Evolutionary conservation across 441 rosid species (phyloP).

Genomic region (Corymbia calophylla): DNA sequence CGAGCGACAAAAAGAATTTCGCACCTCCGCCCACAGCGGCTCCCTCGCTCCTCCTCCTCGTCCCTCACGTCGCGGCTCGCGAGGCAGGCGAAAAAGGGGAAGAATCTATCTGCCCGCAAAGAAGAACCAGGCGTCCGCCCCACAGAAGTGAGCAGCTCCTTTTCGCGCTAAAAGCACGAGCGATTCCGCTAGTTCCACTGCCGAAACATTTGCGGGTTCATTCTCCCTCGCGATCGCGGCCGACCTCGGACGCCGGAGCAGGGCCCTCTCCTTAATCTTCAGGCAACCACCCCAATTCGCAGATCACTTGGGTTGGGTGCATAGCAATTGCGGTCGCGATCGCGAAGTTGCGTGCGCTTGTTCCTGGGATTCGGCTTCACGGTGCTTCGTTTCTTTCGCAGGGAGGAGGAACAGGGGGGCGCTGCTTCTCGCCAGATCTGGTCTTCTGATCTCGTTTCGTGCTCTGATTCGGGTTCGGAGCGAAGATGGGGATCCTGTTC

Average conservation of each 20-base stretch:
- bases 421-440: neutral
- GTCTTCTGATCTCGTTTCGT: neutral
- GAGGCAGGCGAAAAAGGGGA: neutral
- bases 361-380: neutral
- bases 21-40: neutral
- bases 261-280: neutral
- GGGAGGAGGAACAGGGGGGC: neutral
- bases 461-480: neutral
- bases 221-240: neutral
- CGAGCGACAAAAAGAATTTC: neutral
- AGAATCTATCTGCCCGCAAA: neutral
- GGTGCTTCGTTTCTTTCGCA: neutral
- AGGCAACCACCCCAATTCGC: neutral
- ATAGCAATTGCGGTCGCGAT: neutral
- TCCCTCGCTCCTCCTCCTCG: neutral
- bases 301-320: neutral
- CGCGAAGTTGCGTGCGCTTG: neutral
- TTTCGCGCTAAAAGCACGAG: neutral
- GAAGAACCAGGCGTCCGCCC: neutral
- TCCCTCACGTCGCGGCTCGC: neutral
- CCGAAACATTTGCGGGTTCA: neutral
- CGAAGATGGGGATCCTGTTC: slow-evolving; percentile 53
- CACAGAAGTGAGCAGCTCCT: neutral
- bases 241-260: neutral
- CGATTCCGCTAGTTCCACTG: neutral